These are phyloP conservation scores for Neurospora tetrasperma DNA, from an alignment of 495 filamentous ascomycete species.

Conservation along the genomic window DNA sequence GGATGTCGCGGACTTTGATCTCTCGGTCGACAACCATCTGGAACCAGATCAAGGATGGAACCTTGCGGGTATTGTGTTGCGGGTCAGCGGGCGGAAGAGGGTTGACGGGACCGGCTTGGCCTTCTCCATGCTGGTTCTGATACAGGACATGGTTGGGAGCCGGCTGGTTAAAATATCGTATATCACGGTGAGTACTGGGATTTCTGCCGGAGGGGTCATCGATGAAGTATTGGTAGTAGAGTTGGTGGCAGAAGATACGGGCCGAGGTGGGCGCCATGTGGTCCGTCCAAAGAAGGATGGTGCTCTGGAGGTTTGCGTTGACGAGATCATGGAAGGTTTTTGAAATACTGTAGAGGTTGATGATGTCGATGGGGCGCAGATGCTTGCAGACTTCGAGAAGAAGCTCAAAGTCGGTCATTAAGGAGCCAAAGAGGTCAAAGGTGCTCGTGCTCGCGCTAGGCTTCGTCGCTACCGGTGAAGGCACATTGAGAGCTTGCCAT, in stretches of 20 bases:
- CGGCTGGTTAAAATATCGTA: conserved; percentile 4
- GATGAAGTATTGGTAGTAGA: conserved; percentile 43
- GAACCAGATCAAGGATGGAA: conserved; percentile 23
- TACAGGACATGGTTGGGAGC: background rate
- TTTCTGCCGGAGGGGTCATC: conserved; percentile 32
- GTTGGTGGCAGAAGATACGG: conserved; percentile 38
- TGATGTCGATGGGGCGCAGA: conserved; percentile 38
- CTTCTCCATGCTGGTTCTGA: background rate
- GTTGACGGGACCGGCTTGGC: conserved; percentile 2
- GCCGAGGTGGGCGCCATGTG: conserved; percentile 34
- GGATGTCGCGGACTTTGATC: conserved; percentile 38
- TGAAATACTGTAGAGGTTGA: conserved; percentile 48
- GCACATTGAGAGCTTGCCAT: conserved; percentile 2
- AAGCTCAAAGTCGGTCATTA: conserved; percentile 40
- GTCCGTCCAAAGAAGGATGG: conserved; percentile 16
- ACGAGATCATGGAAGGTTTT: conserved; percentile 44
- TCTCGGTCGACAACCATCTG: conserved; percentile 21
- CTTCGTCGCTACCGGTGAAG: background rate
- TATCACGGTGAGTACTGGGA: conserved; percentile 9
- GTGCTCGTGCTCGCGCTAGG: background rate
- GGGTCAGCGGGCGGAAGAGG: background rate
- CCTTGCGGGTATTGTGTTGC: conserved; percentile 10
- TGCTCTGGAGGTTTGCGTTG: conserved; percentile 34
- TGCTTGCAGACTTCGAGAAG: conserved; percentile 38
- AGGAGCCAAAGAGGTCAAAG: conserved; percentile 42